Base-by-base conservation (phyloP, 495 filamentous ascomycete genomes). In the Evansstolkia leycettana region DNA sequence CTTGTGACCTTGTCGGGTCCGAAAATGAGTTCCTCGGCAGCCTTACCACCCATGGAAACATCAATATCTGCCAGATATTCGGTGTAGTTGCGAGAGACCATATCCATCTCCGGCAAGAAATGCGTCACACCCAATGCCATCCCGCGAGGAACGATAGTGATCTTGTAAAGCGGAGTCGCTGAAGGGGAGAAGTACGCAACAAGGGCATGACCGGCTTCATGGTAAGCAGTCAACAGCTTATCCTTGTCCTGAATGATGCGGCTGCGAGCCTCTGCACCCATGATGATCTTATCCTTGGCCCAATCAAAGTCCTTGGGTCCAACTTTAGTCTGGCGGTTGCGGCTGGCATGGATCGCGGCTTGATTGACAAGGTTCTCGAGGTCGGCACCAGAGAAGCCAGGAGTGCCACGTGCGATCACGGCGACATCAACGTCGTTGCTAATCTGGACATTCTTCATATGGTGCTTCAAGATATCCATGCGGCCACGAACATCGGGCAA, bases 211-310 rank as follows among this genome's bases (percentile, higher is more conserved):
- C 90, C 90, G 38, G 87, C 90, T 57, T 98, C 90, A 59, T 98
- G 90, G 47, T 98, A 98, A 2, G 90, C 90, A 24, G 90, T 98
- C 69, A 86, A 76, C 34, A 80, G 51, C 54, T 78, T 80, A 55
- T 96, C 88, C 60, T 88, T 82, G 35, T 85, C 72, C 30, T 80
- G 81, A 40, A 96, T 92, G 40, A 95, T 75, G 52, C 84, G 80
- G 49, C 77, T 89, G 47, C 73, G 76, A 52, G 80, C 74, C 64
- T 96, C 90, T 19, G 89, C 84, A 31, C 90, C 90, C 84, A 98
- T 93, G 64, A 96, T 80, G 38, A 98, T 84, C 60, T 88, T 93
- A 65, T 98, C 90, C 57, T 92, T 95, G 31, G 90, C 89, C 85
- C 86, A 96, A 42, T 95, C 90, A 36, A 98, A 82, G 50, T 96